Evolutionary conservation across 371 early-diverging fungal species (phyloP).

Genomic region (Conidiobolus incongruus): DNA sequence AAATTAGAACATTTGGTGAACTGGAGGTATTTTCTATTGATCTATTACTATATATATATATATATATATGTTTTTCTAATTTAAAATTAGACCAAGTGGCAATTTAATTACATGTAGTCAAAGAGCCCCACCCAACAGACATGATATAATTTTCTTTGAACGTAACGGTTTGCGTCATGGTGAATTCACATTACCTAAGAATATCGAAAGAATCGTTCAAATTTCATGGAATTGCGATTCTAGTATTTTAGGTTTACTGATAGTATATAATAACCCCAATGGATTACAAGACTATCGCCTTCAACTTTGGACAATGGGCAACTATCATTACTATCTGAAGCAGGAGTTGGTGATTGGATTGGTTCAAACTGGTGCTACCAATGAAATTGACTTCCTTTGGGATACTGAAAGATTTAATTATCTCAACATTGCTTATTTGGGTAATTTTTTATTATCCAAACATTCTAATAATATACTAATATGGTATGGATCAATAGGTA

Average conservation of each 20-base stretch:
- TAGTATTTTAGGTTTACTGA: conserved; percentile 52
- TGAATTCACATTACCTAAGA: conserved; percentile 56
- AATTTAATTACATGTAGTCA: conserved; percentile 71
- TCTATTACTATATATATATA: no score
- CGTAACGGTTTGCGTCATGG: conserved; percentile 86
- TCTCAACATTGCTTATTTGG: no score
- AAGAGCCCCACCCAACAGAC: conserved; percentile 41
- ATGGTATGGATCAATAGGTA: no score
- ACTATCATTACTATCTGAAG: conserved; percentile 58
- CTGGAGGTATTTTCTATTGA: conserved; percentile 32
- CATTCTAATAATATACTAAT: no score
- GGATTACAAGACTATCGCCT: conserved; percentile 13
- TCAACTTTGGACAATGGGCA: conserved; percentile 78
- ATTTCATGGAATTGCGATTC: conserved; percentile 80
- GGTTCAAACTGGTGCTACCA: no score
- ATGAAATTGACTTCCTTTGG: no score
- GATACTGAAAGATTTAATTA: no score
- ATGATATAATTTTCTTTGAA: conserved; percentile 84
- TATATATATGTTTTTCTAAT: not conserved
- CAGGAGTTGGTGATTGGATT: conserved; percentile 6
- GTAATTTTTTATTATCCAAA: no score
- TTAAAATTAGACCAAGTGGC: conserved; percentile 77
- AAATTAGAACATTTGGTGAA: conserved; percentile 55
- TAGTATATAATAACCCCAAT: conserved; percentile 11
- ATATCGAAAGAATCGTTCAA: conserved; percentile 12